Percentiles rank a stretch among this genome's conserved stretches.
Evolutionary conservation across 208 protist species (phyloP).

Genomic region (Sergeia podlipaevii): DNA sequence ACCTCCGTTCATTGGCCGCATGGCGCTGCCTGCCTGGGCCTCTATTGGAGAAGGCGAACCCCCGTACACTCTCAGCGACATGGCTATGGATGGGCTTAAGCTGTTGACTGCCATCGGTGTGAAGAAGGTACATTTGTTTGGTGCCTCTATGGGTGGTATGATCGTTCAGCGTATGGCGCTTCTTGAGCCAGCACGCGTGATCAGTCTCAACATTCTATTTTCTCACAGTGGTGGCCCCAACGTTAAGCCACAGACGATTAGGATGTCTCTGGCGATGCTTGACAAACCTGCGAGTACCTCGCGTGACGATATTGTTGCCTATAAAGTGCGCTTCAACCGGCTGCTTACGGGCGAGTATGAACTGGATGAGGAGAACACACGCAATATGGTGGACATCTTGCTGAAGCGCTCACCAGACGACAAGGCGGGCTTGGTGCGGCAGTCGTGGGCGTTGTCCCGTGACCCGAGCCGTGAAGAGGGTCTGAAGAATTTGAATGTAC

Average conservation of each 20-base stretch:
- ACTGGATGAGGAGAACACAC: slow-evolving; percentile 17
- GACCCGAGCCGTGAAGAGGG: slow-evolving; percentile 32
- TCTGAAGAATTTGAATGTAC: slow-evolving; percentile 16
- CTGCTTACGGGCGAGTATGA: slow-evolving; percentile 34
- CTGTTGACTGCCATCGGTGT: slow-evolving; percentile 52
- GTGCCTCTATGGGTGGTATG: slow-evolving; percentile 75
- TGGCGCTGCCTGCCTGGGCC: slow-evolving; percentile 39
- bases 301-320: slow-evolving; percentile 30
- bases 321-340: slow-evolving; percentile 21
- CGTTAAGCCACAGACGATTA: slow-evolving; percentile 27
- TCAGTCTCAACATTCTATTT: slow-evolving; percentile 44
- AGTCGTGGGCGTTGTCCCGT: slow-evolving; percentile 54
- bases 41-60: slow-evolving; percentile 34
- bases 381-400: slow-evolving; percentile 3
- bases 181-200: slow-evolving; percentile 31
- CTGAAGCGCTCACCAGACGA: slow-evolving; percentile 33
- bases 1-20: slow-evolving; percentile 25
- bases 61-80: slow-evolving; percentile 68
- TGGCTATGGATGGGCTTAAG: slow-evolving; percentile 50
- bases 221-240: slow-evolving; percentile 42
- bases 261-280: slow-evolving; percentile 31
- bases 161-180: slow-evolving; percentile 73
- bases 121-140: slow-evolving; percentile 46
- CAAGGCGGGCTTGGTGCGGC: slow-evolving; percentile 27
- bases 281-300: slow-evolving; percentile 27